These are phyloP conservation scores for Echium plantagineum DNA, from an alignment of 257 asterid genomes.

Conservation along the genomic window DNA sequence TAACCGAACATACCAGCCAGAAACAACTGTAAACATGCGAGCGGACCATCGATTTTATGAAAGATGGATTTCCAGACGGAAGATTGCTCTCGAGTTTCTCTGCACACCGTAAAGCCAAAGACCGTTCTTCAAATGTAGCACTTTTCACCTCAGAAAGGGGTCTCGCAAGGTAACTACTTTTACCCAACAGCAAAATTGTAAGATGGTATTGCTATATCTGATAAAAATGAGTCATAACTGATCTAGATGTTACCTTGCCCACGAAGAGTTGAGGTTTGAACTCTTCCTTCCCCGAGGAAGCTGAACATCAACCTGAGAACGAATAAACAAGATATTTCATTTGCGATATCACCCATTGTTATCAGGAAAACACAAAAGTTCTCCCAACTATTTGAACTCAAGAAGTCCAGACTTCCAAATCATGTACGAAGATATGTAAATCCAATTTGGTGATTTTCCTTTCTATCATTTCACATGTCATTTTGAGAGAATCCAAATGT, in stretches of 20 bases:
- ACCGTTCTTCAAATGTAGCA: conserved; percentile 51
- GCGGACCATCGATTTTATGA: conserved; percentile 74
- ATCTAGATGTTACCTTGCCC: conserved; percentile 44
- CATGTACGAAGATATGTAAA: neutral
- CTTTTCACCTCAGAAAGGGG: conserved; percentile 67
- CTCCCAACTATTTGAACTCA: too few species aligned
- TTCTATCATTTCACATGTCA: too few species aligned
- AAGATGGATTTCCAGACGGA: conserved; percentile 46
- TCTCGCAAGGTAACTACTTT: conserved; percentile 62
- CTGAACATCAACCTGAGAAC: conserved; percentile 40
- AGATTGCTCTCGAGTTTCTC: conserved; percentile 59
- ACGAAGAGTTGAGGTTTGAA: conserved; percentile 43
- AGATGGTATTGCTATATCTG: neutral
- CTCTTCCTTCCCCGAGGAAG: conserved; percentile 39
- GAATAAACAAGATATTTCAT: neutral
- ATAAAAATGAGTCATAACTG: neutral
- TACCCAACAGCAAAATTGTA: conserved; percentile 9
- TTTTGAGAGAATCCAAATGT: neutral
- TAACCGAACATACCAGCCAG: conserved; percentile 67
- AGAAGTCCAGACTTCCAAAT: neutral
- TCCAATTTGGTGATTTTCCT: too few species aligned
- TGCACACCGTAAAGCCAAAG: conserved; percentile 43
- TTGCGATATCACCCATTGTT: neutral
- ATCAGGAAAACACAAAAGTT: too few species aligned
- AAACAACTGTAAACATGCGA: conserved; percentile 94